Base-by-base conservation (phyloP, 495 filamentous ascomycete species). In the Penicillium argentinense region DNA sequence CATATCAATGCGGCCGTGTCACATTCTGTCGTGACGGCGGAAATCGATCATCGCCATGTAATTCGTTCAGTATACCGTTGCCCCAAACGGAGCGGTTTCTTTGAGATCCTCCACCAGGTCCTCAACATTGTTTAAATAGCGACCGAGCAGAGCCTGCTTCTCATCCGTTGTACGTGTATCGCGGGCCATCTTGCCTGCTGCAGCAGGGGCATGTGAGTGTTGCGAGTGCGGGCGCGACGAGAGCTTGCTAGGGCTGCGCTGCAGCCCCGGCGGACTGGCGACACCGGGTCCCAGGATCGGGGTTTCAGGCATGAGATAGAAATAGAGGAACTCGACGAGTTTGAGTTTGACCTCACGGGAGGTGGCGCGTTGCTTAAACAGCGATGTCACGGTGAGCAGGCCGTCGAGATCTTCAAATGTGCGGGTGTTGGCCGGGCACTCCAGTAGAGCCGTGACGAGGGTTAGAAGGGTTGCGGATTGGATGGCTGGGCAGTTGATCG, bases 281-380 rank as follows among this genome's bases (percentile, higher is more conserved):
- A 39, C 26, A 21, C 41, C 39, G 2, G 45, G 52, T 3, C 58
- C 53, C 0, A 76, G 72, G 14, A 78, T 76, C 1, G 87, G 82
- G 1, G 78, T 82, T 67, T 97, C 93, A 22, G 91, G 90, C 84
- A 97, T 96, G 38, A 98, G 82, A 66, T 97, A 98, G 68, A 97
- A 97, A 69, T 97, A 96, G 4, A 98, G 71, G 63, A 98, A 97
- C 60, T 98, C 93, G 47, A 96, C 84, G 8, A 95, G 78, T 57
- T 91, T 90, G 54, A 96, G 80, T 66, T 95, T 96, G 45, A 98
- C 92, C 51, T 91, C 88, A 43, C 88, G 79, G 11, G 81, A 80
- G 4, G 91, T 96, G 54, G 81, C 78, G 26, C 87, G 82, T 49
- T 79, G 82, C 64, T 95, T 95, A 78, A 97, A 97, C 5, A 97